Evolutionary conservation across 192 early-diverging fungal genomes (phyloP), one percentile per base, ranked within the genome.

Genomic region (Haplosporangium gracile): DNA sequence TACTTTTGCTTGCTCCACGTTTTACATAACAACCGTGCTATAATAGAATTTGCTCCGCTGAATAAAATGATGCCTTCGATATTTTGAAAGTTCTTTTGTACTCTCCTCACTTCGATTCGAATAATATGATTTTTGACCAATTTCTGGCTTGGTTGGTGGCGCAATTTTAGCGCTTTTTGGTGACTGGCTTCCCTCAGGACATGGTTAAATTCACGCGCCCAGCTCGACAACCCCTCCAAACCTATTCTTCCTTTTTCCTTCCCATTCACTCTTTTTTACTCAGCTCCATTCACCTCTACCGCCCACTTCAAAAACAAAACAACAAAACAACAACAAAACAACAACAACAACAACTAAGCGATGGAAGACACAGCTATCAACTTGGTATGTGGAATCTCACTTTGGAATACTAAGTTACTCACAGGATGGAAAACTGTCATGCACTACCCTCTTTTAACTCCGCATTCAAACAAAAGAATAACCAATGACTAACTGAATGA

Each of bases 311-410:
- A 32, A 29, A 10, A 32, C 49, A 51, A n/a, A n/a, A n/a, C n/a
- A n/a, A n/a, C n/a, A n/a, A n/a, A n/a, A 26, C 60, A 65, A 9
- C 60, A 11, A 32, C 29, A 11, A 32, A 15, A 0, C n/a, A 16
- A 26, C 20, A n/a, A 38, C 36, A 36, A 36, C 36, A 36, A 36
- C 36, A 2, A 36, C 36, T 29, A 39, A 15, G 43, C 22, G 36
- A 82, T 82, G 81, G 81, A 81, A 34, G 80, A 77, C 20, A 77
- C 81, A 4, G 81, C 81, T 24, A 72, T 82, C 76, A 82, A 77
- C 75, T 45, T 82, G 81, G 81, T 82, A 77, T 11, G 26, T 32
- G 34, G 22, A 20, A 8, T 11, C 2, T 32, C 26, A 9, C 9
- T 45, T 36, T 36, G 36, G 36, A 36, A 2, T 36, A 36, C 36